Conservation (phyloP, 169 alveolate genomes). For the Eimeria tenella region DNA sequence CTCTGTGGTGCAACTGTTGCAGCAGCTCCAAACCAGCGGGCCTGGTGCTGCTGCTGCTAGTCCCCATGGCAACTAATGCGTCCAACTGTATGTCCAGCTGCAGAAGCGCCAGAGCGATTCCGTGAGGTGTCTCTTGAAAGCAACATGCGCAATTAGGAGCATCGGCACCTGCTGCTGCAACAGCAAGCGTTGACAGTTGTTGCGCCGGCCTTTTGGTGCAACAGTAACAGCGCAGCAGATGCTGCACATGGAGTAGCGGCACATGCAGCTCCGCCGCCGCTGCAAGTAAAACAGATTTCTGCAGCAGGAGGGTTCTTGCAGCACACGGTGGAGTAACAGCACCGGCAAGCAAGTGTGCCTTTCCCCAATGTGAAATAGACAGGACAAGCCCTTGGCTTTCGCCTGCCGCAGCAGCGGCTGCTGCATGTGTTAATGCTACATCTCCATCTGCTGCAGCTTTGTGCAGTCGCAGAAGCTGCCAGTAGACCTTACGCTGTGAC, state of each 20-base stretch:
- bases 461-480: slow-evolving; percentile 69
- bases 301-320: slow-evolving; percentile 54
- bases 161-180: slow-evolving; percentile 46
- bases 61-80: slow-evolving; percentile 23
- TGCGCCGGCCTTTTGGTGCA: slow-evolving; percentile 25
- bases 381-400: slow-evolving; percentile 16
- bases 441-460: slow-evolving; percentile 75
- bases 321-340: slow-evolving; percentile 18
- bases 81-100: slow-evolving; percentile 64
- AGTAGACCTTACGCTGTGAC: background rate
- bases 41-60: slow-evolving; percentile 49
- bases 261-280: slow-evolving; percentile 38
- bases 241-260: slow-evolving; percentile 74
- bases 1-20: slow-evolving; percentile 47
- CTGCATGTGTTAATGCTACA: slow-evolving; percentile 32
- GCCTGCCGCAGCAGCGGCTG: slow-evolving; percentile 64
- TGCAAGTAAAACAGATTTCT: background rate
- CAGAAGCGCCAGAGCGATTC: slow-evolving; percentile 34
- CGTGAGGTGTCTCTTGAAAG: slow-evolving; percentile 21
- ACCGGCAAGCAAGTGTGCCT: slow-evolving; percentile 27
- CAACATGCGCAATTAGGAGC: slow-evolving; percentile 40
- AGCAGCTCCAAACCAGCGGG: slow-evolving; percentile 45
- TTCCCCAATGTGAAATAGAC: background rate
- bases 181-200: slow-evolving; percentile 40
- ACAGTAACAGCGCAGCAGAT: slow-evolving; percentile 68